Evolutionary conservation across 441 rosid species (phyloP), one percentile per base, ranked within the genome.

Genomic region (Brassica balearica): DNA sequence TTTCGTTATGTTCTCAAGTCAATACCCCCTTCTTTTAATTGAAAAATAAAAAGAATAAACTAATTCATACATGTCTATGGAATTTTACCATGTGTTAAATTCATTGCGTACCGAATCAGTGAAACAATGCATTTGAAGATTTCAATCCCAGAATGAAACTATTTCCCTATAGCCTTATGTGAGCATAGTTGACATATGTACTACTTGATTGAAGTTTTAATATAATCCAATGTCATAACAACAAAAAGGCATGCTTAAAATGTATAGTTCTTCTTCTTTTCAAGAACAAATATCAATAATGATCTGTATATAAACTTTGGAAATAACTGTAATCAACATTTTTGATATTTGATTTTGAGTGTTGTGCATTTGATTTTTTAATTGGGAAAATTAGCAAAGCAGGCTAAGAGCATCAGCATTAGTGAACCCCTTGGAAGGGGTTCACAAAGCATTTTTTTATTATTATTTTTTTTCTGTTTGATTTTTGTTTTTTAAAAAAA

Each of bases 1-100:
- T n/a, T 51, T 22, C 17, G 55, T 62, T 69, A 2, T 46, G 20
- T 76, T 69, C 41, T 29, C 69, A 23, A 23, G 71, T 46, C 59
- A 7, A 55, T 55, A 6, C 56, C 60, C 60, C 20, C 59, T 66
- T 11, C 32, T 25, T 27, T 23, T 10, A 12, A 25, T 25, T 6
- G 2, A 4, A 5, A 60, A 22, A 53, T 8, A 27, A 25, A 58
- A 20, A 56, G 12, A 58, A 23, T 25, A 5, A 62, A 27, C 34
- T 27, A 27, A 27, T 6, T 6, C 14, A 10, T 64, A 46, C 29
- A 63, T 9, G 10, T 2, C 58, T 36, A 66, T 10, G 32, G 41
- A 34, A 6, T 25, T 41, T 58, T 27, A 53, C 25, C 8, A 41
- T 38, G 34, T 22, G 48, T 64, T 4, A 64, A 17, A 15, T 55